Percentiles rank a stretch among this genome's conserved stretches.
These are phyloP conservation scores for Alternaria sp. DNA, from an alignment of 2,329 filamentous ascomycete genomes.

Conservation along the genomic window DNA sequence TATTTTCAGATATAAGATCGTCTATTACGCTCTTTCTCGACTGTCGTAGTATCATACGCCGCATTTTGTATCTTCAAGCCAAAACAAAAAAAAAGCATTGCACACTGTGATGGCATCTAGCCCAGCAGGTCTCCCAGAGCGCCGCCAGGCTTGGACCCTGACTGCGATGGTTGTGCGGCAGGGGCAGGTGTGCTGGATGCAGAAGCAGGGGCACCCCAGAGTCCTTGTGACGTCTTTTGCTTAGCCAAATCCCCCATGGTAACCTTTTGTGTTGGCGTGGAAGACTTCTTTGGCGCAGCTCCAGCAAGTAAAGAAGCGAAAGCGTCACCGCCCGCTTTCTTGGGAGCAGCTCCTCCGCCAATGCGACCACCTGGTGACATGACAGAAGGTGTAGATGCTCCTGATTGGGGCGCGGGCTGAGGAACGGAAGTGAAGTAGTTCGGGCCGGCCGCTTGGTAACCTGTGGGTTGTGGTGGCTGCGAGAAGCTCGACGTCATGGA, in stretches of 20 bases:
- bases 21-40: neutral
- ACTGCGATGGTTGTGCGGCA: constrained; percentile 31
- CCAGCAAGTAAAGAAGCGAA: constrained; percentile 89
- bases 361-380: constrained; percentile 51
- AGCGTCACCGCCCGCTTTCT: constrained; percentile 73
- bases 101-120: constrained; percentile 17
- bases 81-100: neutral
- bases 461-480: constrained; percentile 62
- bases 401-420: constrained; percentile 43
- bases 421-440: constrained; percentile 94
- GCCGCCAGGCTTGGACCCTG: constrained; percentile 45
- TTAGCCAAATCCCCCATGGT: constrained; percentile 96
- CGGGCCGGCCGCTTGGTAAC: constrained; percentile 78
- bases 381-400: constrained; percentile 52
- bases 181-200: constrained; percentile 42
- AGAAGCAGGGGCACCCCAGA: constrained; percentile 79
- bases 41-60: neutral
- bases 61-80: constrained; percentile 8
- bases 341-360: constrained; percentile 47
- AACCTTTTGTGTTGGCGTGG: constrained; percentile 66
- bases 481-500: constrained; percentile 48
- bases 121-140: constrained; percentile 47
- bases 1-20: neutral
- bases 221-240: constrained; percentile 92
- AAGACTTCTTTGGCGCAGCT: constrained; percentile 75